phyloP scores from a whole-genome alignment of 2,329 filamentous ascomycete species.

The Talaromyces sp. region DNA sequence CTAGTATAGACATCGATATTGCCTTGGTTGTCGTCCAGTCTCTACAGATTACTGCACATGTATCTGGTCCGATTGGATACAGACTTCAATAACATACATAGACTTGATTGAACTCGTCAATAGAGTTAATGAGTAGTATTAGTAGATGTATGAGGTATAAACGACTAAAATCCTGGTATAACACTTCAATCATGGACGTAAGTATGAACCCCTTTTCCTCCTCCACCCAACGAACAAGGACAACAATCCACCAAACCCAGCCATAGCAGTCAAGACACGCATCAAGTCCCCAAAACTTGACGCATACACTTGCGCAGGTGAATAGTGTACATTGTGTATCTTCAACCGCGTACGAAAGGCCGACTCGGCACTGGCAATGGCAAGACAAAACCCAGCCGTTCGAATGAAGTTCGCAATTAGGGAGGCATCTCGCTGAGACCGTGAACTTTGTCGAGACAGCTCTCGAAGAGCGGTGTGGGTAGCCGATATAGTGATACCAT shows the following conservation, averaged over 20 bases:
- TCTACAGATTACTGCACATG: neutral
- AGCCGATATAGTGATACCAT: constrained; percentile 13
- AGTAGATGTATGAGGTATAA: neutral
- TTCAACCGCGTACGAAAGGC: constrained; percentile 4
- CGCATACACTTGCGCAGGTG: neutral
- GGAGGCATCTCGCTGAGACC: constrained; percentile 6
- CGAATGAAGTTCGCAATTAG: constrained; percentile 14
- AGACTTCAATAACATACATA: neutral
- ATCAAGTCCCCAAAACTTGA: constrained; percentile 13
- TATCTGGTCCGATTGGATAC: neutral
- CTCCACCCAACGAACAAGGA: constrained; percentile 8
- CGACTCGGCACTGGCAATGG: constrained; percentile 4
- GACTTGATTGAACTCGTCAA: neutral
- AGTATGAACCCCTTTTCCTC: neutral
- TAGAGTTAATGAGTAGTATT: neutral
- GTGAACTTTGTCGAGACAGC: neutral
- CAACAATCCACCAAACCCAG: constrained; percentile 13
- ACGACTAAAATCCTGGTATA: neutral
- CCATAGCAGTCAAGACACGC: constrained; percentile 4
- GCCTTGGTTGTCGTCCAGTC: neutral
- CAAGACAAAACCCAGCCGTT: constrained; percentile 11
- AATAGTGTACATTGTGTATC: neutral
- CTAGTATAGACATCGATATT: neutral
- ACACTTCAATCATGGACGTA: neutral
- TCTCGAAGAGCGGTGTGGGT: constrained; percentile 10